These are phyloP conservation scores for Capsicum rhomboideum DNA, from an alignment of 257 asterid genomes.

Conservation along the genomic window DNA sequence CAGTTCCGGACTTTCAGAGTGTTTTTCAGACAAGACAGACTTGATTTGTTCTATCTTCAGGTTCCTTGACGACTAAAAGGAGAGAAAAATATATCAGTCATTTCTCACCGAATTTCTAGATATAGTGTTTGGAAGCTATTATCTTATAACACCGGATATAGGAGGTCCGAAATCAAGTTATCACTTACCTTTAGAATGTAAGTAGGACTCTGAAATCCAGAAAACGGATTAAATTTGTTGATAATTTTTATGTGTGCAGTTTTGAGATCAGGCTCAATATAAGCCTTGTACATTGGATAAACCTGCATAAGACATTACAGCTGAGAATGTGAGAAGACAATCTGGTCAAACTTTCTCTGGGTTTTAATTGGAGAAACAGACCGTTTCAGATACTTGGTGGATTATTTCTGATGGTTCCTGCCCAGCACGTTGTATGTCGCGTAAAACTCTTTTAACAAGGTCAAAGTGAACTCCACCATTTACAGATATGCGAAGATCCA, in stretches of 20 bases:
- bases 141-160: neutral
- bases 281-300: constrained; percentile 98
- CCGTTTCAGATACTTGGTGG: constrained; percentile 97
- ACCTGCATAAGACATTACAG: constrained; percentile 38
- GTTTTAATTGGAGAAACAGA: constrained; percentile 21
- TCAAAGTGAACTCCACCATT: constrained; percentile 98
- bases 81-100: neutral
- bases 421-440: constrained; percentile 96
- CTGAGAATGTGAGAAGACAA: neutral
- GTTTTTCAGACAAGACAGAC: constrained; percentile 58
- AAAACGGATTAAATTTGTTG: constrained; percentile 91
- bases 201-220: constrained; percentile 89
- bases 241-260: constrained; percentile 90
- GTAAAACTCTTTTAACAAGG: constrained; percentile 89
- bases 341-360: neutral
- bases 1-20: constrained; percentile 56
- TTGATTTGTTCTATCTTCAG: constrained; percentile 56
- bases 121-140: neutral
- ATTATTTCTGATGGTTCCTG: constrained; percentile 98
- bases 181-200: constrained; percentile 72
- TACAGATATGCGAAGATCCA: constrained; percentile 92
- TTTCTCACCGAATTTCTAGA: neutral
- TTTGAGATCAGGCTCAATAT: constrained; percentile 91
- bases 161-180: neutral
- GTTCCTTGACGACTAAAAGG: constrained; percentile 54